These are phyloP conservation scores for Phtheirospermum japonicum DNA, from an alignment of 257 asterid genomes.

Conservation along the genomic window DNA sequence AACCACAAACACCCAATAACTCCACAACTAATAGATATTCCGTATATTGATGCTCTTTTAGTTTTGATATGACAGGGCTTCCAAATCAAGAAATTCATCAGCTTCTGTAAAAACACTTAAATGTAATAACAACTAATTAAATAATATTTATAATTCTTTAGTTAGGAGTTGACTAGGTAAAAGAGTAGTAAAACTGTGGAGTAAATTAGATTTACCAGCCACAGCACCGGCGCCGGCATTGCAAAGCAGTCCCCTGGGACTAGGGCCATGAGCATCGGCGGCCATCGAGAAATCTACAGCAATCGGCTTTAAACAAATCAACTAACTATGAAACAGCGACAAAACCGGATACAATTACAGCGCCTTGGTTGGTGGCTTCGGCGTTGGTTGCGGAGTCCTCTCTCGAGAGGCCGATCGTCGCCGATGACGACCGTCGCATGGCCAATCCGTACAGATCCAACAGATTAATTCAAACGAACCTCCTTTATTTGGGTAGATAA, in stretches of 20 bases:
- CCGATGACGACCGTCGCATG: slow-evolving; percentile 80
- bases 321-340: slow-evolving; percentile 15
- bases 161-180: not conserved
- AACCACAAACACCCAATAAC: no score
- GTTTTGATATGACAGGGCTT: no score
- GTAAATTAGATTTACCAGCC: slow-evolving; percentile 52
- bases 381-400: slow-evolving; percentile 54
- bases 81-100: no score
- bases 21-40: no score
- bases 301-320: slow-evolving; percentile 25
- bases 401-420: slow-evolving; percentile 68
- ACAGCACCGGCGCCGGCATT: slow-evolving; percentile 98
- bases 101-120: no score
- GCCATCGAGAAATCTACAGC: slow-evolving; percentile 47
- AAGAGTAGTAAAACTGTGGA: not conserved
- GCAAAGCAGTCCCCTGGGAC: slow-evolving; percentile 68
- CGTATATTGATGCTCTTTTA: no score
- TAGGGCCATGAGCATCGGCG: slow-evolving; percentile 63
- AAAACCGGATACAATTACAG: slow-evolving; percentile 16
- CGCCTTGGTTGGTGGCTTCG: slow-evolving; percentile 30
- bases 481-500: slow-evolving; percentile 1
- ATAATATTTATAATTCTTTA: not conserved
- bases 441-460: slow-evolving; percentile 55
- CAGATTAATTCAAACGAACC: slow-evolving; percentile 21
- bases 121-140: no score